Evolutionary conservation across 2,329 filamentous ascomycete species (phyloP).

Genomic region (Cercospora beticola): DNA sequence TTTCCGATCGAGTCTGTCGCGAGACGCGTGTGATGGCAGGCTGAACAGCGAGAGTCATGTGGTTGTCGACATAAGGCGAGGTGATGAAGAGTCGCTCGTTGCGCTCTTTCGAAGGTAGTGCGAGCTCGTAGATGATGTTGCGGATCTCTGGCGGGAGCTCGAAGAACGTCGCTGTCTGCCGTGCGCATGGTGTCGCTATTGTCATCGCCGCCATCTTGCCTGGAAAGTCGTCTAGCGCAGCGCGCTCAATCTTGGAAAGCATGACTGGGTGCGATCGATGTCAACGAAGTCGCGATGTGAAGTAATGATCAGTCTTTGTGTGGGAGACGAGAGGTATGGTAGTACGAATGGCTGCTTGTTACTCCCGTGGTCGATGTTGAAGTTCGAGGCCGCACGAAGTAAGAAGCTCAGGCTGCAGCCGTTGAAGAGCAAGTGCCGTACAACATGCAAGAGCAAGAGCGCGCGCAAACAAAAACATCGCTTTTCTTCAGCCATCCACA

Average conservation of each 20-base stretch:
- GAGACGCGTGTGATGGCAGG: slow-evolving; percentile 19
- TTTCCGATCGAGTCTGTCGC: slow-evolving; percentile 15
- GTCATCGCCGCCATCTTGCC: not conserved
- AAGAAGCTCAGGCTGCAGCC: not conserved
- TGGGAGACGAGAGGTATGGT: not conserved
- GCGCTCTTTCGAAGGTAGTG: slow-evolving; percentile 1
- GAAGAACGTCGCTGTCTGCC: slow-evolving; percentile 13
- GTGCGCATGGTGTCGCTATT: not conserved
- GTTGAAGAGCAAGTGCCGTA: not conserved
- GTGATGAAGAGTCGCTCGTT: not conserved
- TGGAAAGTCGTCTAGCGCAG: not conserved
- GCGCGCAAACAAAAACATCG: not conserved
- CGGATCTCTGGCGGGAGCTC: slow-evolving; percentile 22
- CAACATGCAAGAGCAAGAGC: slow-evolving; percentile 4
- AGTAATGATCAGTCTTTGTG: not conserved
- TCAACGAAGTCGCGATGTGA: not conserved
- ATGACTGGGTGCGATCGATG: not conserved
- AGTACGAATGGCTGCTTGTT: not conserved
- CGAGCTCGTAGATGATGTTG: slow-evolving; percentile 25
- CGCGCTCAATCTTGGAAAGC: not conserved
- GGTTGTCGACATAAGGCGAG: not conserved
- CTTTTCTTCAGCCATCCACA: slow-evolving; percentile 28
- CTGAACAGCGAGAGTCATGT: slow-evolving; percentile 12
- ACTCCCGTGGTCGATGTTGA: not conserved
- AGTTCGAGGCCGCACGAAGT: not conserved